Base-by-base conservation (phyloP, 2,329 filamentous ascomycete genomes). In the Aspergillus sojae region DNA sequence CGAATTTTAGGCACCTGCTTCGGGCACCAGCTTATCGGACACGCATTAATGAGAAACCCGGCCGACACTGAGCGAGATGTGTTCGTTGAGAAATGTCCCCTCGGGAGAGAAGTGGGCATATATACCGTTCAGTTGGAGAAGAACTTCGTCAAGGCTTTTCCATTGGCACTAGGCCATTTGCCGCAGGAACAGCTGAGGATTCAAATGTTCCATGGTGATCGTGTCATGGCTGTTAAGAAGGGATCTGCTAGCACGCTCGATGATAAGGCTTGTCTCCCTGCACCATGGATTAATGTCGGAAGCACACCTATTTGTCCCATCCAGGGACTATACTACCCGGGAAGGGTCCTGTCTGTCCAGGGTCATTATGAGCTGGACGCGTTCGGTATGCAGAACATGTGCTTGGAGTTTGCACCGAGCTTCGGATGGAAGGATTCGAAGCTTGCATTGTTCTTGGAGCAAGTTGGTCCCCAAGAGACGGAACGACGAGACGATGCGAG, bases 1-100 rank as follows among this genome's bases (percentile, higher is more conserved):
- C 74, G 71, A 59, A 67, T 76, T n/a, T 71, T 76, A 57, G 74
- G 74, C 3, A 74, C 74, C 4, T 76, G 74, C 66, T 76, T 75
- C 58, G 74, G 75, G 0, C 75, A 77, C 57, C 74, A 77, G 50
- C 48, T 77, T 23, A 68, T 76, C 45, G 75, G 72, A 1, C 62
- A 66, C 3, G 46, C 62, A 1, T 26, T 66, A 7, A 54, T 66
- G 11, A 30, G 43, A 21, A 43, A 46, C 34, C 32, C 32, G 12
- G 10, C 34, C 9, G 53, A 57, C 12, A 28, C 43, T 14, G 7
- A 32, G 60, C 58, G 34, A 62, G 67, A 45, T 11, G 67, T 68
- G n/a, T 64, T 65, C 10, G 71, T 75, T 16, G 67, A 69, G 32
- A 53, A 59, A 9, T 71, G 71, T 4, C 57, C 62, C 0, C n/a